These are phyloP conservation scores for Coprinopsis sp. DNA, from an alignment of 768 basidiomycete species.

Conservation along the genomic window DNA sequence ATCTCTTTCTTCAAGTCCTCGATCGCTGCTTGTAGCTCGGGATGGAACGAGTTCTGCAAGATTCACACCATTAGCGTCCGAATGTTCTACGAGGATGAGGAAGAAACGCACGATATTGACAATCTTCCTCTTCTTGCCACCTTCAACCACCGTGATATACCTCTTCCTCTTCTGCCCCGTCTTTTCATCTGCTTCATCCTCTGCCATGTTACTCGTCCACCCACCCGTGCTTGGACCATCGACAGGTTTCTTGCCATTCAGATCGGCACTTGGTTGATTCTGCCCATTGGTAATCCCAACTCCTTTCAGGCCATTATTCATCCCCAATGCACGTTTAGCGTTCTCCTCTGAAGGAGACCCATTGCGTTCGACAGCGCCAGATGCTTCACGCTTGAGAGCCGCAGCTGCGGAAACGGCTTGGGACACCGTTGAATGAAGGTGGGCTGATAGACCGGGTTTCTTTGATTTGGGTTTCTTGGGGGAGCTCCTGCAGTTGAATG, in stretches of 20 bases:
- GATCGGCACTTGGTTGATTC: conserved; percentile 33
- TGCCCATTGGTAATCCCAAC: conserved; percentile 20
- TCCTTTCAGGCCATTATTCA: conserved; percentile 3
- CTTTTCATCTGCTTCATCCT: conserved; percentile 29
- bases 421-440: conserved; percentile 11
- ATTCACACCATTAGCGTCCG: neutral
- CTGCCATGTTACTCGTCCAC: conserved; percentile 3
- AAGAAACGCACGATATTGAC: conserved; percentile 52
- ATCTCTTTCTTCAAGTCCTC: conserved; percentile 59
- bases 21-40: conserved; percentile 59
- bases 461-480: conserved; percentile 73
- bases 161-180: conserved; percentile 50
- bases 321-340: conserved; percentile 24
- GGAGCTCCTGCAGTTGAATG: conserved; percentile 31
- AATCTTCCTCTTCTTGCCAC: conserved; percentile 67
- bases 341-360: conserved; percentile 45
- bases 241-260: conserved; percentile 22
- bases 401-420: neutral
- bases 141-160: conserved; percentile 47
- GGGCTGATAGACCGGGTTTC: conserved; percentile 34
- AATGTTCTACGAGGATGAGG: neutral
- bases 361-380: conserved; percentile 29
- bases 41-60: conserved; percentile 60
- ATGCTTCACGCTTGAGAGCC: neutral
- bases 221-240: neutral